Evolutionary conservation across 2,329 filamentous ascomycete genomes (phyloP), one percentile per base, ranked within the genome.

Genomic region (Calonectria hongkongensis): DNA sequence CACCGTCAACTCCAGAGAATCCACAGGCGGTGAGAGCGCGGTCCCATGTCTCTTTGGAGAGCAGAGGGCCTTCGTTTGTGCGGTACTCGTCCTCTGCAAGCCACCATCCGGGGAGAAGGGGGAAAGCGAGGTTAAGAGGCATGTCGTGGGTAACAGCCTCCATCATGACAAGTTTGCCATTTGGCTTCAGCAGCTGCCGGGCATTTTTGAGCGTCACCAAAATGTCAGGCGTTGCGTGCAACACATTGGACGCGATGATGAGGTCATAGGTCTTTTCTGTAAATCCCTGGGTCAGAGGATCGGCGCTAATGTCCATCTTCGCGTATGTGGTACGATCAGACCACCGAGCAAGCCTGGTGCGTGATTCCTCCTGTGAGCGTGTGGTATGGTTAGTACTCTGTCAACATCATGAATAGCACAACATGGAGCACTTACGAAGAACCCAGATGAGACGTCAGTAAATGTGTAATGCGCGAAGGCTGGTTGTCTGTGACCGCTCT

Each of bases 371-470:
- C 48, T 83, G 81, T 72, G 83, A 83, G 8, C 68, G 75, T 16
- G 73, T 60, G 12, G 82, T 85, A 4, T 85, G 80, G 60, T 87
- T 84, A 3, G 84, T 60, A 25, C 16, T 41, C 54, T 50, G 47
- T 50, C 47, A 50, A 50, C 21, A 50, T 50, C 47, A 27, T 50
- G 25, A 50, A 50, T 50, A 50, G 15, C 47, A 50, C 10, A 50
- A 28, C 8, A 50, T 28, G 21, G 47, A 50, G 25, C 47, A 50
- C 47, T 50, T 50, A 50, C 47, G 7, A 50, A 50, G 47, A 50
- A 50, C 21, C 47, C 47, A 21, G 47, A 50, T 50, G 47, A 50
- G 21, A 50, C 47, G 47, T 50, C 47, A 50, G 47, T 50, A 50
- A 50, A 50, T 50, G 47, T 50, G 47, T 50, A 50, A 50, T 50